Conservation (phyloP, 176 grass and related monocot species). For the Coix lacrymajobi region DNA sequence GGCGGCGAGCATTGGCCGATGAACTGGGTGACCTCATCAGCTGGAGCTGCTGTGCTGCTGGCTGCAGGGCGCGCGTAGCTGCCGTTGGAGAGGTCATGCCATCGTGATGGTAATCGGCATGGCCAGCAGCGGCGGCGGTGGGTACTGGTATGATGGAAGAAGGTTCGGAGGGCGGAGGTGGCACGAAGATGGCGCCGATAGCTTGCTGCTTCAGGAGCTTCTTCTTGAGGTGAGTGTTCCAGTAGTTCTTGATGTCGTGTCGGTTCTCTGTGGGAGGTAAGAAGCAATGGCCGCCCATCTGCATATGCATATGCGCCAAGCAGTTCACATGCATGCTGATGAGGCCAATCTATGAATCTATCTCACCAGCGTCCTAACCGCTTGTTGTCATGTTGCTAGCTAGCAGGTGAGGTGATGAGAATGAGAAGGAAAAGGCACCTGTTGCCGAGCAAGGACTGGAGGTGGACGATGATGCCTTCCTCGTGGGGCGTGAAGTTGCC, state of each 20-base stretch:
- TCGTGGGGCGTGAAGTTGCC: constrained; percentile 82
- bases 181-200: constrained; percentile 35
- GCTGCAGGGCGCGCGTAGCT: neutral
- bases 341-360: too few relatives aligned
- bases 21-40: constrained; percentile 11
- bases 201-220: constrained; percentile 65
- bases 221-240: constrained; percentile 96
- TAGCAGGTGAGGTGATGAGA: too few relatives aligned
- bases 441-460: constrained; percentile 85
- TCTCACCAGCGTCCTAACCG: too few relatives aligned
- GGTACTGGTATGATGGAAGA: neutral
- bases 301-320: too few relatives aligned
- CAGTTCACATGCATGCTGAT: too few relatives aligned
- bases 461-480: constrained; percentile 73
- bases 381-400: too few relatives aligned
- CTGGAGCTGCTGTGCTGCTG: neutral
- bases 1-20: neutral
- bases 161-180: constrained; percentile 2
- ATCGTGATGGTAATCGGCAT: constrained; percentile 16
- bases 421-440: too few relatives aligned
- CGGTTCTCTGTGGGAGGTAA: constrained; percentile 78
- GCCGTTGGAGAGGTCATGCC: constrained; percentile 9
- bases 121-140: neutral
- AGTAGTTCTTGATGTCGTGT: constrained; percentile 98
- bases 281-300: constrained; percentile 84